Conservation (phyloP, 768 basidiomycete genomes). For the Infundibulicybe gibba region DNA sequence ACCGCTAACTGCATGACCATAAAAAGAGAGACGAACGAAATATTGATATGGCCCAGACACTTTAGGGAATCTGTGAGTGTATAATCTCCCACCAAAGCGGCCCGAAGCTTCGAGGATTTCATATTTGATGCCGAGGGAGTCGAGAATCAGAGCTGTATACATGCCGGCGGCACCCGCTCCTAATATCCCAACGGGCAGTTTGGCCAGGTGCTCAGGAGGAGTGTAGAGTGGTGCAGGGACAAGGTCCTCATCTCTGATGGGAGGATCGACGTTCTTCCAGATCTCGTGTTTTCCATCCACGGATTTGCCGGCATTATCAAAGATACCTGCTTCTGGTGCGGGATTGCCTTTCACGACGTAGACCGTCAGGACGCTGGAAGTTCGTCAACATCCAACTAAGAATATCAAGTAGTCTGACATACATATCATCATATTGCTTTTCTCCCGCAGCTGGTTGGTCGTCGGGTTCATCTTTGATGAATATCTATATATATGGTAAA, state of each 20-base stretch:
- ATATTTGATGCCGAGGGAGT: conserved; percentile 35
- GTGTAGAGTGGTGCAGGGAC: neutral
- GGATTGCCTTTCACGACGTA: conserved; percentile 5
- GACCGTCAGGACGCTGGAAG: conserved; percentile 4
- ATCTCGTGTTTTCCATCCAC: conserved; percentile 4
- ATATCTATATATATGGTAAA: neutral
- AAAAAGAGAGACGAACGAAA: conserved; percentile 21
- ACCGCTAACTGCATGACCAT: neutral
- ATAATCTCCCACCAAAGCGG: conserved; percentile 40
- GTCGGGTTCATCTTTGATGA: conserved; percentile 3
- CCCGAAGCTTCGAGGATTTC: conserved; percentile 39
- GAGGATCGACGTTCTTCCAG: conserved; percentile 1
- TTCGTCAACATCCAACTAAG: neutral
- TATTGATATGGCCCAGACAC: conserved; percentile 26
- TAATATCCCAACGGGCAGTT: conserved; percentile 25
- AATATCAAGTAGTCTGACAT: neutral
- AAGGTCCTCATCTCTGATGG: neutral
- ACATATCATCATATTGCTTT: conserved; percentile 7
- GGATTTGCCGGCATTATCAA: conserved; percentile 4
- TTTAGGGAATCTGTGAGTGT: conserved; percentile 34
- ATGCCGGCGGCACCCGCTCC: conserved; percentile 34
- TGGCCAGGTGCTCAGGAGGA: conserved; percentile 1
- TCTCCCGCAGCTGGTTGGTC: neutral
- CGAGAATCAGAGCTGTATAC: conserved; percentile 41
- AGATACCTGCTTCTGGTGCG: conserved; percentile 3